phyloP scores from a whole-genome alignment of 768 basidiomycete genomes.

The Lactifluus hygrophoroides region DNA sequence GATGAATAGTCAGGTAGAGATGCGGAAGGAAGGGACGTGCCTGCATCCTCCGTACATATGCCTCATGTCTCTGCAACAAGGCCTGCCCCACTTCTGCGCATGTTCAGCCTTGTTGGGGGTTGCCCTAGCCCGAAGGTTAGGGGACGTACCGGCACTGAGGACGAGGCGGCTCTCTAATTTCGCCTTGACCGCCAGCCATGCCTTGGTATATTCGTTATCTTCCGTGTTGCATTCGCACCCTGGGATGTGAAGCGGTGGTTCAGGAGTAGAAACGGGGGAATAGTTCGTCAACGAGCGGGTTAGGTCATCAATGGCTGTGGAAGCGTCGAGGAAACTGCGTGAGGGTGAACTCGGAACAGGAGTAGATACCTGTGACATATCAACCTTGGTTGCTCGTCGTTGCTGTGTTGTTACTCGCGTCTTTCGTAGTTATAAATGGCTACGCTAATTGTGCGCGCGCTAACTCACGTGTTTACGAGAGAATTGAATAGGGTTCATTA shows the following conservation, averaged over 20 bases:
- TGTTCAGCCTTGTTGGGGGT: background rate
- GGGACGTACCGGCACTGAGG: constrained; percentile 72
- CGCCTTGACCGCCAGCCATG: constrained; percentile 57
- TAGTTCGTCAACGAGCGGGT: constrained; percentile 64
- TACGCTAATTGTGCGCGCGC: background rate
- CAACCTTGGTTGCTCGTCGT: too few relatives aligned
- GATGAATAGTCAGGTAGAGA: background rate
- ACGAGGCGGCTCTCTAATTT: constrained; percentile 70
- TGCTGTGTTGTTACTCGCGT: too few relatives aligned
- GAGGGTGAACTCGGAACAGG: constrained; percentile 25
- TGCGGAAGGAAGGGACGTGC: constrained; percentile 30
- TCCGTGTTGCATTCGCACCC: constrained; percentile 60
- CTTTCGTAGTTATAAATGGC: too few relatives aligned
- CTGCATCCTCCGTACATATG: constrained; percentile 69
- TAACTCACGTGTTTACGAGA: background rate
- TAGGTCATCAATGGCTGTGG: constrained; percentile 65
- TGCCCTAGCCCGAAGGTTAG: background rate
- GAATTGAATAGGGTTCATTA: background rate
- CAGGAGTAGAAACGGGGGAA: constrained; percentile 68
- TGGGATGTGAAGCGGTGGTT: constrained; percentile 38
- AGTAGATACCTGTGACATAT: constrained; percentile 3
- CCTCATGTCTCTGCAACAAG: constrained; percentile 77
- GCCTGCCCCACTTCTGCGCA: constrained; percentile 81
- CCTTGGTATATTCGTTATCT: constrained; percentile 54
- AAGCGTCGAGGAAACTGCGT: constrained; percentile 27